A percentile compares a stretch with the other conserved stretches of the same genome.
These are phyloP conservation scores for Ceratobasidium sp. DNA, from an alignment of 1,284 basidiomycete species.

Conservation along the genomic window DNA sequence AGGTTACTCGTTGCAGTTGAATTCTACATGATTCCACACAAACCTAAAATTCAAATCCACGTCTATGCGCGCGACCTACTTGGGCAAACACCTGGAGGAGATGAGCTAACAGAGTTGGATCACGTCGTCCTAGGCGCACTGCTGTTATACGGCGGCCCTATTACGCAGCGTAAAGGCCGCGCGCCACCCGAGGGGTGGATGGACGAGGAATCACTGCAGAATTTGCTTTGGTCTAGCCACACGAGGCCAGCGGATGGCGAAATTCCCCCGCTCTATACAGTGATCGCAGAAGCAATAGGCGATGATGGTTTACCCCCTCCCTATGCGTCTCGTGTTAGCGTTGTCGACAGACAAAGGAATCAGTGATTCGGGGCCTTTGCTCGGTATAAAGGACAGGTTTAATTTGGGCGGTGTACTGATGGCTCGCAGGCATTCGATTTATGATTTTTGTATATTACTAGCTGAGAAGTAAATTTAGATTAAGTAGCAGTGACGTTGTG, in stretches of 20 bases:
- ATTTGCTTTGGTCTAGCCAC: not conserved
- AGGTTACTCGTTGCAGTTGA: not conserved
- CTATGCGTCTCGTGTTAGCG: constrained; percentile 5
- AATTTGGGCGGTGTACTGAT: not conserved
- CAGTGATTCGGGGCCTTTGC: too few species aligned
- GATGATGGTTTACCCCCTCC: not conserved
- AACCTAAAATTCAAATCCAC: constrained; percentile 18
- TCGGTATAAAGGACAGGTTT: not conserved
- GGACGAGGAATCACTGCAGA: constrained; percentile 13
- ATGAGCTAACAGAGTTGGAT: constrained; percentile 35
- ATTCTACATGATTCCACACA: not conserved
- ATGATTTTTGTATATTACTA: too few species aligned
- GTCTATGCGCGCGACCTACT: constrained; percentile 7
- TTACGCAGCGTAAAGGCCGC: not conserved
- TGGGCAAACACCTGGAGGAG: not conserved
- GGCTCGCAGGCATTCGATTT: too few species aligned
- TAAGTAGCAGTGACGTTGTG: too few species aligned
- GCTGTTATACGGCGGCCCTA: not conserved
- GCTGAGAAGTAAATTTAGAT: too few species aligned
- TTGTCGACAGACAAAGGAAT: not conserved
- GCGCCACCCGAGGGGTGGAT: not conserved
- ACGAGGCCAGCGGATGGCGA: not conserved
- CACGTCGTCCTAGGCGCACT: constrained; percentile 30
- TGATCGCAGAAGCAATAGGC: not conserved
- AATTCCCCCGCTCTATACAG: constrained; percentile 1